Percentiles rank a stretch among this genome's conserved stretches.
phyloP scores from a whole-genome alignment of 257 asterid genomes.

The Solanum chilense region DNA sequence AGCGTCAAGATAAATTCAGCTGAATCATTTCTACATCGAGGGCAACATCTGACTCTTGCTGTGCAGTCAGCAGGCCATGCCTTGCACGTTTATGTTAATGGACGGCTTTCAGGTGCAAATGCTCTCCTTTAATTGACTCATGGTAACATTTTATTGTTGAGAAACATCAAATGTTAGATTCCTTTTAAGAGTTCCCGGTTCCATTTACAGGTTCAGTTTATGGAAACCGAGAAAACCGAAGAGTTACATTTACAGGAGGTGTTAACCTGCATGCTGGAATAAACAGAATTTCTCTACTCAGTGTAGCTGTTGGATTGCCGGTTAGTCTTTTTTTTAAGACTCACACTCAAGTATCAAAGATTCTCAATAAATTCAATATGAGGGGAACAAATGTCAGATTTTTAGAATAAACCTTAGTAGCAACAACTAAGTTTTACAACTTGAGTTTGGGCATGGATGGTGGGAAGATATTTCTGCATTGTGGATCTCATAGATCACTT shows the following conservation, averaged over 20 bases:
- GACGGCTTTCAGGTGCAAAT: constrained; percentile 39
- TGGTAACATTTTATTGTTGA: not conserved
- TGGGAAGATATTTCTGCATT: not conserved
- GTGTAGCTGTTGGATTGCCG: constrained; percentile 85
- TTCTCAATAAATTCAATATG: not conserved
- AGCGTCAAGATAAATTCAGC: constrained; percentile 53
- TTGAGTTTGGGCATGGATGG: not conserved
- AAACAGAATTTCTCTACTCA: constrained; percentile 64
- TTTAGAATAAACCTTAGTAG: not conserved
- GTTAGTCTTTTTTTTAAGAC: constrained; percentile 22
- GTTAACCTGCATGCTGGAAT: constrained; percentile 66
- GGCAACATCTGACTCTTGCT: constrained; percentile 38
- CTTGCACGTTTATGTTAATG: constrained; percentile 74
- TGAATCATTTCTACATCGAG: constrained; percentile 62
- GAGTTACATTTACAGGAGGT: constrained; percentile 37
- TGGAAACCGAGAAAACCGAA: constrained; percentile 45
- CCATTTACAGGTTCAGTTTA: constrained; percentile 59
- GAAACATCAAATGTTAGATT: not conserved
- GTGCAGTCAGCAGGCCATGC: constrained; percentile 77
- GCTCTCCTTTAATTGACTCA: not conserved
- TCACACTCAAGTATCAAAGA: not conserved
- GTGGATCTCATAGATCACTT: not conserved
- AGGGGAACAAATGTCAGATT: not conserved
- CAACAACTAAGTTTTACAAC: not conserved
- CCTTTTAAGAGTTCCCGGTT: not conserved